phyloP scores from a whole-genome alignment of 495 filamentous ascomycete species.

The Cercophora scortea region DNA sequence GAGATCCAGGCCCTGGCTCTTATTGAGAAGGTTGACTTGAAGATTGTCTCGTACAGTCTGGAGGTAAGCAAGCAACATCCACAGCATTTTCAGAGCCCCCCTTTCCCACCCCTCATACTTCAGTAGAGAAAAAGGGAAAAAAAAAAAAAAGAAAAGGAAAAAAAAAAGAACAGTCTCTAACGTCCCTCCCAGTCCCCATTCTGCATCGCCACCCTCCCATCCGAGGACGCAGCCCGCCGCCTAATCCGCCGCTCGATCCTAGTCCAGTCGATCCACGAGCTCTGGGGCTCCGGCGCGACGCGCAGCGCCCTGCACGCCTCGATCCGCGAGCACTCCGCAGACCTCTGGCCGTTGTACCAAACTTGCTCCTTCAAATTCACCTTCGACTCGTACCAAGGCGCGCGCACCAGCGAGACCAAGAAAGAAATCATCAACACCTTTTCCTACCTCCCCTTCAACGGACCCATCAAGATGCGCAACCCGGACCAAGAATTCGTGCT shows the following conservation, averaged over 20 bases:
- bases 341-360: conserved; percentile 57
- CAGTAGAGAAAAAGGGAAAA: too few species aligned
- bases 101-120: too few species aligned
- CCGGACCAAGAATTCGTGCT: conserved; percentile 69
- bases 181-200: conserved; percentile 64
- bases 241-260: conserved; percentile 74
- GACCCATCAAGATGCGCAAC: conserved; percentile 63
- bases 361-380: conserved; percentile 69
- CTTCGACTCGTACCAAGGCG: conserved; percentile 68
- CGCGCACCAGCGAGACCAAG: conserved; percentile 52
- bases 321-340: conserved; percentile 47
- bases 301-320: conserved; percentile 63
- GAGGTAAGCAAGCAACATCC: conserved; percentile 44
- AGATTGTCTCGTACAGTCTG: conserved; percentile 63
- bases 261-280: conserved; percentile 71
- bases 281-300: conserved; percentile 69
- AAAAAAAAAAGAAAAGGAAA: not conserved
- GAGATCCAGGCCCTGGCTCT: conserved; percentile 80
- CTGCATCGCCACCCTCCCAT: conserved; percentile 64
- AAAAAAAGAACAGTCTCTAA: not conserved
- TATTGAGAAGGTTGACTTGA: conserved; percentile 56
- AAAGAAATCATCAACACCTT: conserved; percentile 71
- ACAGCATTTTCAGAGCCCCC: too few species aligned
- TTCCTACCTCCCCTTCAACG: conserved; percentile 65
- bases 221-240: conserved; percentile 53